Percentiles rank a stretch among this genome's conserved stretches.
phyloP scores from a whole-genome alignment of 257 asterid species.

The Ocimum tenuiflorum region DNA sequence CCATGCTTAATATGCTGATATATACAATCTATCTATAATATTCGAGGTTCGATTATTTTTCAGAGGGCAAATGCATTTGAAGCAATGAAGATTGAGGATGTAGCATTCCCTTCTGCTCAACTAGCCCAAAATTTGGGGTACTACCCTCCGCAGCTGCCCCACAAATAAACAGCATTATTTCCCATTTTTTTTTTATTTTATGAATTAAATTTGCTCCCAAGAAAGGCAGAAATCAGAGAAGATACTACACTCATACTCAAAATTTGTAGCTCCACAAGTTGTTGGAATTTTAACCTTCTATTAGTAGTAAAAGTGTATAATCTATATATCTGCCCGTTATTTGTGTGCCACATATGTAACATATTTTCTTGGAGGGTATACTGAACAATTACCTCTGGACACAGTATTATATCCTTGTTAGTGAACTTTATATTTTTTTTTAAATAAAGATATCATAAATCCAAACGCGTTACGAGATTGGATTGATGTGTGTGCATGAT shows the following conservation, averaged over 20 bases:
- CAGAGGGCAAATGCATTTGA: slow-evolving; percentile 61
- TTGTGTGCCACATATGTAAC: not conserved
- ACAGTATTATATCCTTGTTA: not conserved
- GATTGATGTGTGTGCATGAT: not conserved
- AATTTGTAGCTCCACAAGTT: not conserved
- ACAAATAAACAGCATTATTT: slow-evolving; percentile 32
- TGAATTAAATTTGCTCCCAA: too few relatives aligned
- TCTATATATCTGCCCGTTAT: not conserved
- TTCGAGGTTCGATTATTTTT: not conserved
- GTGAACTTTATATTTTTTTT: too few relatives aligned
- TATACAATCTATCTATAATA: not conserved
- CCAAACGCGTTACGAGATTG: too few relatives aligned
- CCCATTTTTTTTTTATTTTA: not conserved
- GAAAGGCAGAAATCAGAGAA: not conserved
- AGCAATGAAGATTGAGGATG: slow-evolving; percentile 48
- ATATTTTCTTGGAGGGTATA: not conserved
- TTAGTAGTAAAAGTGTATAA: not conserved
- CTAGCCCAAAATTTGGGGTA: slow-evolving; percentile 39
- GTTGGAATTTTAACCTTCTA: slow-evolving; percentile 11
- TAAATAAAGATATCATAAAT: too few relatives aligned
- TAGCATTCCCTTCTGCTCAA: slow-evolving; percentile 25
- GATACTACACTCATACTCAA: slow-evolving; percentile 4
- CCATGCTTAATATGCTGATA: not conserved
- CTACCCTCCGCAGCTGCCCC: slow-evolving; percentile 28
- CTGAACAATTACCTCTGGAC: not conserved